Conservation (phyloP, 2,329 filamentous ascomycete genomes). For the Metarhizium brunneum region DNA sequence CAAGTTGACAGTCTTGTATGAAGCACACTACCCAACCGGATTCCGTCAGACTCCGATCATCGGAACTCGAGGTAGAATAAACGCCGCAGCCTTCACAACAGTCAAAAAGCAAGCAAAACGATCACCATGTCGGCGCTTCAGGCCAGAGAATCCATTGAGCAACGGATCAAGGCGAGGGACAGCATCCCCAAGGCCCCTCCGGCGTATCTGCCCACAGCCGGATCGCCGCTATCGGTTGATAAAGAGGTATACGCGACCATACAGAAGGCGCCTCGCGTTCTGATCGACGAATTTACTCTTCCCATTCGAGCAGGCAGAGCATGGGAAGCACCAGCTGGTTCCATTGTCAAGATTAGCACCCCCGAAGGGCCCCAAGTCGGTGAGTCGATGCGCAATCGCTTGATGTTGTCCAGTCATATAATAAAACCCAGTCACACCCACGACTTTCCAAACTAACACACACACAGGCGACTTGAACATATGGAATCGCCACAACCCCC, state of each 20-base stretch:
- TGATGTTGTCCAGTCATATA: no score
- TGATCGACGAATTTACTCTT: constrained; percentile 47
- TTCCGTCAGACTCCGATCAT: neutral
- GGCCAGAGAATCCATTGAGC: constrained; percentile 13
- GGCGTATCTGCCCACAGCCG: constrained; percentile 35
- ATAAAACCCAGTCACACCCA: no score
- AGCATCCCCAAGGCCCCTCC: constrained; percentile 38
- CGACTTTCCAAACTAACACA: no score
- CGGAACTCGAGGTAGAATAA: neutral
- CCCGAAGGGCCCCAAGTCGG: constrained; percentile 69
- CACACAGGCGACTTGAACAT: constrained; percentile 64
- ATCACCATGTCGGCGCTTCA: constrained; percentile 7
- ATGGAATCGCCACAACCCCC: constrained; percentile 67
- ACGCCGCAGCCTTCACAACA: neutral
- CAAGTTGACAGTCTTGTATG: neutral
- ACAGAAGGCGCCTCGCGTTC: constrained; percentile 33
- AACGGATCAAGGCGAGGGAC: constrained; percentile 32
- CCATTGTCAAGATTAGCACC: constrained; percentile 64
- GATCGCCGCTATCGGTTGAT: constrained; percentile 35
- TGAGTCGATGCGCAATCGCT: constrained; percentile 15
- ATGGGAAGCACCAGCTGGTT: constrained; percentile 60
- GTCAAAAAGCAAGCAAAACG: neutral
- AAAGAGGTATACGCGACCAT: constrained; percentile 50
- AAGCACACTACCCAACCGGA: neutral
- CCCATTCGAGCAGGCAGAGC: constrained; percentile 66